Percentiles rank a stretch among this genome's conserved stretches.
phyloP scores from a whole-genome alignment of 805 yeast genomes.

The Myxozyma neglecta region DNA sequence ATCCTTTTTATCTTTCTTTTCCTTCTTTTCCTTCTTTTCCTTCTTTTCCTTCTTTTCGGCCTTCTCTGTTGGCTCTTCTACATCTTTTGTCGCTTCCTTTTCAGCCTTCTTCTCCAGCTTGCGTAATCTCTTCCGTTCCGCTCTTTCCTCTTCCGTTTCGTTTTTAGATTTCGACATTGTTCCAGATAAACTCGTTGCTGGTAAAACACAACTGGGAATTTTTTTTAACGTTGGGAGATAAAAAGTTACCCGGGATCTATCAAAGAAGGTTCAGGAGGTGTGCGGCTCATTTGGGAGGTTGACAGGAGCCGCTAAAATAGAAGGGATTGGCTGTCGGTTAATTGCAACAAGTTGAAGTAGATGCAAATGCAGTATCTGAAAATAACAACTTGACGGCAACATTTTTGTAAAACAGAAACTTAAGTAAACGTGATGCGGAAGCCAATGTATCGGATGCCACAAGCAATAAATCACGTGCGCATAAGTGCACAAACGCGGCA shows the following conservation, averaged over 20 bases:
- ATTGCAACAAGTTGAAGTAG: neutral
- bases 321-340: no score
- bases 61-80: slow-evolving; percentile 37
- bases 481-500: neutral
- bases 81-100: slow-evolving; percentile 44
- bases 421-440: no score
- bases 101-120: slow-evolving; percentile 43
- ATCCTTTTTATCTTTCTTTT: slow-evolving; percentile 35
- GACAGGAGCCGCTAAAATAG: neutral
- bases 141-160: slow-evolving; percentile 36
- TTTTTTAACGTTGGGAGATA: neutral
- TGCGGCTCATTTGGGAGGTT: slow-evolving; percentile 6
- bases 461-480: neutral
- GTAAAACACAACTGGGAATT: neutral
- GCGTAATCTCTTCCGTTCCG: slow-evolving; percentile 36
- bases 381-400: neutral
- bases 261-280: slow-evolving; percentile 9
- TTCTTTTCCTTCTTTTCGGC: slow-evolving; percentile 40
- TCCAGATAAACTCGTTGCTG: neutral
- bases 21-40: slow-evolving; percentile 35
- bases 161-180: slow-evolving; percentile 1
- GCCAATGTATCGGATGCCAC: no score
- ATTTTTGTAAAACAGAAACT: no score
- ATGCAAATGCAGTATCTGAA: neutral
- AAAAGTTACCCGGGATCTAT: neutral